Conservation (phyloP, 192 early-diverging fungal species). For the Coemansia sp. region DNA sequence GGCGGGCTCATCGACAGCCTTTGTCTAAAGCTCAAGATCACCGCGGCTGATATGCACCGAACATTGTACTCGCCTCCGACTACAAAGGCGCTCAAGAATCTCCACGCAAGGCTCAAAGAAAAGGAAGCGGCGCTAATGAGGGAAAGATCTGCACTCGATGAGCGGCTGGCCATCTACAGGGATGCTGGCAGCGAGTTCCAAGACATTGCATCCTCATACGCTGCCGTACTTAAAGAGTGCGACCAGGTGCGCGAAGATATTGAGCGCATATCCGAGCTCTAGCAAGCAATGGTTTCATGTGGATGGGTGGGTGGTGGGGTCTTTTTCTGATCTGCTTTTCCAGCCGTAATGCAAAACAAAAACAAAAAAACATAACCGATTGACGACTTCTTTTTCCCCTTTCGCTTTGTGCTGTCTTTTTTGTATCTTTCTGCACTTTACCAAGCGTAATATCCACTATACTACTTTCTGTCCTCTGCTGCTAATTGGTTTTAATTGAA, state of each 20-base stretch:
- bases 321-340: no score
- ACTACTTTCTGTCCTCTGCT: neutral
- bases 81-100: constrained; percentile 19
- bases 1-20: constrained; percentile 51
- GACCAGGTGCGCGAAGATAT: constrained; percentile 43
- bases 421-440: neutral
- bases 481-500: neutral
- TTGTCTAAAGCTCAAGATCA: constrained; percentile 40
- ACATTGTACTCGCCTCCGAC: constrained; percentile 39
- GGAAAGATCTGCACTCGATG: constrained; percentile 40
- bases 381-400: no score
- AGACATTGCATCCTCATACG: constrained; percentile 42
- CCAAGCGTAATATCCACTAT: neutral
- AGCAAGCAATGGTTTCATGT: constrained; percentile 5
- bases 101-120: constrained; percentile 15
- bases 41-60: constrained; percentile 42
- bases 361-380: no score
- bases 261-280: constrained; percentile 30
- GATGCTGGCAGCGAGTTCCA: constrained; percentile 49
- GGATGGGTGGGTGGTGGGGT: no score
- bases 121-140: constrained; percentile 23
- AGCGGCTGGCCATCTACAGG: constrained; percentile 46
- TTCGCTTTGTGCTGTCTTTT: neutral
- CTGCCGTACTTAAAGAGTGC: constrained; percentile 28
- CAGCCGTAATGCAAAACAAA: no score